Evolutionary conservation across 2,329 filamentous ascomycete genomes (phyloP).

Genomic region (Dothistroma septosporum): DNA sequence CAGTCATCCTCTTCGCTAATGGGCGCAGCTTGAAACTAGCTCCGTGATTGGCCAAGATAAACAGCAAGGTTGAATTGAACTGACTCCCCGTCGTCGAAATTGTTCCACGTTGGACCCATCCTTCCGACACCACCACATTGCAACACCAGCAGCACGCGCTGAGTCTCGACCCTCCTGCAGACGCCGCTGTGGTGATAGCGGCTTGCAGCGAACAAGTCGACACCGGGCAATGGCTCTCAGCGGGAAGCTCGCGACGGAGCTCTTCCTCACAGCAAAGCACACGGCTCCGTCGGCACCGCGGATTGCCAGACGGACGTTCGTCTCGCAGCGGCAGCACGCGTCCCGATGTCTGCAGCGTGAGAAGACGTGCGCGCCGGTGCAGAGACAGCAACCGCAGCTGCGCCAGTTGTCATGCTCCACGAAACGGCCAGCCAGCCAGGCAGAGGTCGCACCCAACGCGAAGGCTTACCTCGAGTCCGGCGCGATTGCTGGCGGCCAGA

Average conservation of each 20-base stretch:
- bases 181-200: constrained; percentile 1
- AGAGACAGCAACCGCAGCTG: constrained; percentile 15
- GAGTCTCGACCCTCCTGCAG: neutral
- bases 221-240: constrained; percentile 31
- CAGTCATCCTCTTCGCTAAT: neutral
- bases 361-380: constrained; percentile 14
- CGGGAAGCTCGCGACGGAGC: constrained; percentile 30
- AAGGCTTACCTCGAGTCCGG: constrained; percentile 88
- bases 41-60: neutral
- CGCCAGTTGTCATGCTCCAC: constrained; percentile 29
- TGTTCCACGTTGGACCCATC: neutral
- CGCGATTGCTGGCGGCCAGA: constrained; percentile 69
- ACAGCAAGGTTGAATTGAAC: neutral
- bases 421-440: constrained; percentile 33
- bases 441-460: constrained; percentile 70
- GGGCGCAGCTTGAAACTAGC: neutral
- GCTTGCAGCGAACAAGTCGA: neutral
- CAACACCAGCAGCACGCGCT: neutral
- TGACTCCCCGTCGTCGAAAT: neutral
- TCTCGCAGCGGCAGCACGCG: constrained; percentile 19
- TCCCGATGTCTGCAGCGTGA: constrained; percentile 18
- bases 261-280: constrained; percentile 24
- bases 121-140: neutral
- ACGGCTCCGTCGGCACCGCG: constrained; percentile 19
- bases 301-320: constrained; percentile 29